phyloP scores from a whole-genome alignment of 768 basidiomycete genomes.

The Tylopilus plumbeoviolaceoides region DNA sequence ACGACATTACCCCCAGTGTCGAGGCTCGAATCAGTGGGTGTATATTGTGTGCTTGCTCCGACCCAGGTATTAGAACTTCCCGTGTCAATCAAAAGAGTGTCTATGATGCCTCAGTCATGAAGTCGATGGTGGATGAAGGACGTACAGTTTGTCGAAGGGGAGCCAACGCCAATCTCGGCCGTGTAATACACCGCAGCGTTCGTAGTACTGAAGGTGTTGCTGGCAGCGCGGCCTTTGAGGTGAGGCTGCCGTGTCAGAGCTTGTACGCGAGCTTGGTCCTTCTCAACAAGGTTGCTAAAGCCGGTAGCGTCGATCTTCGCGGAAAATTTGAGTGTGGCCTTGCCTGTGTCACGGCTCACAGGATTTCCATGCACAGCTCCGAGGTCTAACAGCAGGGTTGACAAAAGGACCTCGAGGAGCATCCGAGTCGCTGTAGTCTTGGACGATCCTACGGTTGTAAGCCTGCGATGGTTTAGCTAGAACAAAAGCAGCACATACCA shows the following conservation, averaged over 20 bases:
- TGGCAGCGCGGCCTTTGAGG: no score
- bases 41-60: constrained; percentile 22
- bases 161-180: constrained; percentile 27
- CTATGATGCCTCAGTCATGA: constrained; percentile 9
- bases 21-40: constrained; percentile 13
- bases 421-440: no score
- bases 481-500: no score
- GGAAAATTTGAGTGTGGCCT: constrained; percentile 10
- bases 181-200: constrained; percentile 29
- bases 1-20: constrained; percentile 22
- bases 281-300: constrained; percentile 11
- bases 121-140: neutral
- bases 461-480: no score
- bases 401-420: neutral
- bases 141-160: constrained; percentile 28
- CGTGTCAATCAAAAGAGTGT: constrained; percentile 29
- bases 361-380: neutral
- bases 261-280: constrained; percentile 21
- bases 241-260: neutral
- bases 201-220: constrained; percentile 4
- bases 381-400: constrained; percentile 9
- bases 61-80: constrained; percentile 34
- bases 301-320: constrained; percentile 12
- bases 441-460: no score
- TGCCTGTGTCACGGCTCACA: constrained; percentile 5